Conservation (phyloP, 768 basidiomycete species). For the Cystobasidium ongulense region DNA sequence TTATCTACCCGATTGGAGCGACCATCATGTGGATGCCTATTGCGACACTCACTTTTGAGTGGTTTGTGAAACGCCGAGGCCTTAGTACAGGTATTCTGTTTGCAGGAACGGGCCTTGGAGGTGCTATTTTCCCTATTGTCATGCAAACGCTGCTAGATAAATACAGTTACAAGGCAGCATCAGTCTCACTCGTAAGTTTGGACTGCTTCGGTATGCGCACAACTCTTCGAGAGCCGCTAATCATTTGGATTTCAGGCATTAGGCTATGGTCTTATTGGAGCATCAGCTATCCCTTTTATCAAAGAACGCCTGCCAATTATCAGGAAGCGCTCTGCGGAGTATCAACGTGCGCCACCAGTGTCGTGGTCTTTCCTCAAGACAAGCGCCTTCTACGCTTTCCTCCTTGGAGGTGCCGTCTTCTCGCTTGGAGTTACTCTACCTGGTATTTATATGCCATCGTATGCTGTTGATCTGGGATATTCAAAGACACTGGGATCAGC, state of each 20-base stretch:
- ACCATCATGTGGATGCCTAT: neutral
- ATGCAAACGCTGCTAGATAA: neutral
- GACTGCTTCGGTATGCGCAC: neutral
- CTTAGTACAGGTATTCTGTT: neutral
- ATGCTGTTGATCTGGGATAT: neutral
- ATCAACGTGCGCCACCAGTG: neutral
- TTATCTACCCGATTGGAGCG: neutral
- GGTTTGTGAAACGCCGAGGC: conserved; percentile 3
- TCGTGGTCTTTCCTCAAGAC: conserved; percentile 2
- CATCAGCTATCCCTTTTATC: neutral
- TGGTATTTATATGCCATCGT: conserved; percentile 6
- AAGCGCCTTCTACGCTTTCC: conserved; percentile 3
- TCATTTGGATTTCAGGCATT: neutral
- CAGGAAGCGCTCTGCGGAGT: neutral
- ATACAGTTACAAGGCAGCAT: conserved; percentile 4
- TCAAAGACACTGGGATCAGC: neutral
- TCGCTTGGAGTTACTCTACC: neutral
- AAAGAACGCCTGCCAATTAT: neutral
- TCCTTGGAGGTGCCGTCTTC: neutral
- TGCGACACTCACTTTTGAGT: conserved; percentile 5
- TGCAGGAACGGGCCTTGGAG: neutral
- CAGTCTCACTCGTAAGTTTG: neutral
- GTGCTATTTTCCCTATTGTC: neutral
- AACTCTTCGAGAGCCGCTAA: neutral
- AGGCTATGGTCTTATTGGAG: neutral